A percentile compares a stretch with the other conserved stretches of the same genome.
These are phyloP conservation scores for Cyclocybe cylindracea DNA, from an alignment of 768 basidiomycete species.

Conservation along the genomic window DNA sequence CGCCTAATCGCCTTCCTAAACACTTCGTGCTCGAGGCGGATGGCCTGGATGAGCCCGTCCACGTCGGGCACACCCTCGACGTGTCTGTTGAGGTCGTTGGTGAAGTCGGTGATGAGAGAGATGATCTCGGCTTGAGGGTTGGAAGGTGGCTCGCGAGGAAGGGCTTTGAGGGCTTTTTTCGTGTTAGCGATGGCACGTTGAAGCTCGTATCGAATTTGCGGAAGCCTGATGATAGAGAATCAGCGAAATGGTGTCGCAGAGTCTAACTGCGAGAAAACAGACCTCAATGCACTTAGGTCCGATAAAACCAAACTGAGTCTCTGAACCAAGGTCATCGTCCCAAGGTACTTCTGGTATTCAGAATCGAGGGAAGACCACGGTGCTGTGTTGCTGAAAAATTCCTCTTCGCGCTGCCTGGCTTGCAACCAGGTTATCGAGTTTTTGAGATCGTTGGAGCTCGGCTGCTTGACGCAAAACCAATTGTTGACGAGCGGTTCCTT, in stretches of 20 bases:
- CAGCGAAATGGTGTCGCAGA: neutral
- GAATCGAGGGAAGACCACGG: conserved; percentile 60
- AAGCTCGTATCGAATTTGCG: conserved; percentile 61
- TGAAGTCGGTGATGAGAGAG: conserved; percentile 47
- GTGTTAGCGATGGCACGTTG: conserved; percentile 44
- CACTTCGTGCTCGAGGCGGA: conserved; percentile 45
- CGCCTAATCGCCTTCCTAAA: conserved; percentile 50
- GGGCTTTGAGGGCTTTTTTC: conserved; percentile 25
- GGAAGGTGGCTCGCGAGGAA: conserved; percentile 54
- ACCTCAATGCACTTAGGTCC: conserved; percentile 64
- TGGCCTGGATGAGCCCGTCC: conserved; percentile 55
- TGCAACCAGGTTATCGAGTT: conserved; percentile 57
- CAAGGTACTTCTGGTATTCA: conserved; percentile 50
- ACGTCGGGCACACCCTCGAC: conserved; percentile 55
- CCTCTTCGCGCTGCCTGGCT: conserved; percentile 56
- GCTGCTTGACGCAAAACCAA: conserved; percentile 65
- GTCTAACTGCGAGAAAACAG: conserved; percentile 1
- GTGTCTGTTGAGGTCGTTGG: conserved; percentile 40
- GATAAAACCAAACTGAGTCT: conserved; percentile 62
- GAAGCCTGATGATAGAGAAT: conserved; percentile 46
- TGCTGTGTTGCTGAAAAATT: conserved; percentile 52
- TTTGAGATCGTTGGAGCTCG: conserved; percentile 51
- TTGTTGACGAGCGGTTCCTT: conserved; percentile 50
- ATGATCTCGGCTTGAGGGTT: conserved; percentile 63
- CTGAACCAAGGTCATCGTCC: conserved; percentile 58